phyloP scores from a whole-genome alignment of 345 rosid genomes.

The Populus ilicifolia region DNA sequence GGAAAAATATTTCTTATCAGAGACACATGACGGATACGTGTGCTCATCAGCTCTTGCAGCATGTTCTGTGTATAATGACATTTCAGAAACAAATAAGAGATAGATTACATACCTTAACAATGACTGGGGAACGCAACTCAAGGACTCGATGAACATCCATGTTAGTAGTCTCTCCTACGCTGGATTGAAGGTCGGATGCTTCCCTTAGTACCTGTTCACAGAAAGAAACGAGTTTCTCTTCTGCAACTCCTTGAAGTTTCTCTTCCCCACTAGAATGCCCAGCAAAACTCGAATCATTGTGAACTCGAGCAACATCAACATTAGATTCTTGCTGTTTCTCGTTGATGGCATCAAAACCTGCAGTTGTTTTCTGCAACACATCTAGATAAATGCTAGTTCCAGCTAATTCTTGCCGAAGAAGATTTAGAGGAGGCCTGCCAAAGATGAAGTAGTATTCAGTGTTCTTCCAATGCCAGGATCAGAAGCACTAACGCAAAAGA shows the following conservation, averaged over 20 bases:
- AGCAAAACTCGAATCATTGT: constrained; percentile 17
- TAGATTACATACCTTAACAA: constrained; percentile 64
- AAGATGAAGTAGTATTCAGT: constrained; percentile 8
- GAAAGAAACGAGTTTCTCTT: constrained; percentile 76
- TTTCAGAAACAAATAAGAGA: neutral
- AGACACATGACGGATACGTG: neutral
- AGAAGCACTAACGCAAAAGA: neutral
- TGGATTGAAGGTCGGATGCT: constrained; percentile 77
- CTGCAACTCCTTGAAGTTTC: constrained; percentile 66
- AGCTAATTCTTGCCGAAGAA: constrained; percentile 87
- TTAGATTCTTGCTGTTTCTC: constrained; percentile 32
- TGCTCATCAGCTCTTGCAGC: neutral
- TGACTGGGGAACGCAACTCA: constrained; percentile 85
- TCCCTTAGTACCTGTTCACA: constrained; percentile 88
- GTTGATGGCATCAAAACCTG: constrained; percentile 26
- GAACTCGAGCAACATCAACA: constrained; percentile 27
- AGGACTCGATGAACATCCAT: constrained; percentile 84
- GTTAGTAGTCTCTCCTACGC: constrained; percentile 63
- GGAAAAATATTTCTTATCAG: neutral
- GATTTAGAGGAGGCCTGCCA: constrained; percentile 88
- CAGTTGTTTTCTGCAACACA: constrained; percentile 78
- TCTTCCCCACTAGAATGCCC: constrained; percentile 33
- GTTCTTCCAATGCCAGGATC: constrained; percentile 4
- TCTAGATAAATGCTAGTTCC: constrained; percentile 85
- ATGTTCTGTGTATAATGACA: neutral